Conservation (phyloP, 208 protist species). For the Acanthamoeba healyi region DNA sequence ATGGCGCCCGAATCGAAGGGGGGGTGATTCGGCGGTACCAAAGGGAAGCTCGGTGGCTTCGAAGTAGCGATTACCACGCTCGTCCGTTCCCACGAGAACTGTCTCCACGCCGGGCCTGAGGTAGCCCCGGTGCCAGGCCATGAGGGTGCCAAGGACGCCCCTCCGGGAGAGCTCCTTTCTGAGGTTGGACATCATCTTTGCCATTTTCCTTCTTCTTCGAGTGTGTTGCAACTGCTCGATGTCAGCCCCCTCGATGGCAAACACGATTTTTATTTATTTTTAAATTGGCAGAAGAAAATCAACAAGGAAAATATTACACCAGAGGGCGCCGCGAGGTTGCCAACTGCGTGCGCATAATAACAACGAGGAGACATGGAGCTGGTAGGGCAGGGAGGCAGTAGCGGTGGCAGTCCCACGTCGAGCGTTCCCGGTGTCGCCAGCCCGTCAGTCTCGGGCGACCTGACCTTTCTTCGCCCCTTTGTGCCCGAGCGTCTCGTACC, state of each 20-base stretch:
- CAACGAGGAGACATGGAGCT: background rate
- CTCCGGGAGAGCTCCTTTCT: background rate
- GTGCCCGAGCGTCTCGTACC: constrained; percentile 5
- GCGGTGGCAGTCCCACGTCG: background rate
- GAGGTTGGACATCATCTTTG: background rate
- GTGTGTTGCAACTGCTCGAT: no score
- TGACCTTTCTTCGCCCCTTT: constrained; percentile 3
- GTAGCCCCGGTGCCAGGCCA: constrained; percentile 6
- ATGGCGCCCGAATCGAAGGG: background rate
- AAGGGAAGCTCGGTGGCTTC: background rate
- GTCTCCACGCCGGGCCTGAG: background rate
- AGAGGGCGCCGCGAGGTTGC: no score
- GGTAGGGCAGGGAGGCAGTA: background rate
- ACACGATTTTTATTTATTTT: no score
- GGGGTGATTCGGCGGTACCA: background rate
- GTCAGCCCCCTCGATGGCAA: no score
- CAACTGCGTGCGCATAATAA: no score
- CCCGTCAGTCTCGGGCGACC: background rate
- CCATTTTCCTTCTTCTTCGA: background rate
- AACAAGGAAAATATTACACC: background rate
- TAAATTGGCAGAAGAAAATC: background rate
- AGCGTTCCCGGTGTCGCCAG: background rate
- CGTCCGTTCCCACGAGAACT: background rate
- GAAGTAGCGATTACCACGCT: constrained; percentile 3
- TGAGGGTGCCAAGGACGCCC: background rate